phyloP scores from a whole-genome alignment of 805 yeast genomes.

The Wickerhamiella lipophila region DNA sequence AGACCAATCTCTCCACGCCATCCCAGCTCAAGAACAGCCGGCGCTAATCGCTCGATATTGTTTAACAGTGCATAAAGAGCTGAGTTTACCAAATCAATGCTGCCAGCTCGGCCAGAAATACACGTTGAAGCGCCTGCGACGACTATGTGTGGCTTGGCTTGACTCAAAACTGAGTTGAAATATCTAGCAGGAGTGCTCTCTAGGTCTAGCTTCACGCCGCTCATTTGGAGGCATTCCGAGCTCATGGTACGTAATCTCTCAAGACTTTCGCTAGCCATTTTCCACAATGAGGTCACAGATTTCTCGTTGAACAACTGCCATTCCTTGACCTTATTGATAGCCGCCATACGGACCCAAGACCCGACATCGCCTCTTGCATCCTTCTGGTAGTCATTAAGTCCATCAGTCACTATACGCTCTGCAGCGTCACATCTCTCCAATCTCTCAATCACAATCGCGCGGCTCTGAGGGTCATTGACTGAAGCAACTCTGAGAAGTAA shows the following conservation, averaged over 20 bases:
- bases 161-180: background rate
- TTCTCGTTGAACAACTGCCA: background rate
- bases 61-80: constrained; percentile 18
- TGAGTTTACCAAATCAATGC: constrained; percentile 22
- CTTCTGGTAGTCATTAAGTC: constrained; percentile 62
- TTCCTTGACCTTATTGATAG: constrained; percentile 33
- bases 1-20: constrained; percentile 8
- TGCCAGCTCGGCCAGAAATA: constrained; percentile 14
- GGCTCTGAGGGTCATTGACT: constrained; percentile 15
- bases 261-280: constrained; percentile 53
- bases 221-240: background rate
- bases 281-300: constrained; percentile 27
- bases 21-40: constrained; percentile 1
- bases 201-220: constrained; percentile 3
- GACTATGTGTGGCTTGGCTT: background rate
- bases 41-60: constrained; percentile 12
- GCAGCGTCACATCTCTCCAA: background rate
- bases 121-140: constrained; percentile 17
- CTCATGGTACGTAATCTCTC: constrained; percentile 36
- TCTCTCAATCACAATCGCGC: constrained; percentile 14
- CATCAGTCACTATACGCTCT: constrained; percentile 23
- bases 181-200: background rate
- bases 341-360: constrained; percentile 46
- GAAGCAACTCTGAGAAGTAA: constrained; percentile 5
- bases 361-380: constrained; percentile 92